phyloP scores from a whole-genome alignment of 495 filamentous ascomycete genomes.

The Acidiella bohemica region DNA sequence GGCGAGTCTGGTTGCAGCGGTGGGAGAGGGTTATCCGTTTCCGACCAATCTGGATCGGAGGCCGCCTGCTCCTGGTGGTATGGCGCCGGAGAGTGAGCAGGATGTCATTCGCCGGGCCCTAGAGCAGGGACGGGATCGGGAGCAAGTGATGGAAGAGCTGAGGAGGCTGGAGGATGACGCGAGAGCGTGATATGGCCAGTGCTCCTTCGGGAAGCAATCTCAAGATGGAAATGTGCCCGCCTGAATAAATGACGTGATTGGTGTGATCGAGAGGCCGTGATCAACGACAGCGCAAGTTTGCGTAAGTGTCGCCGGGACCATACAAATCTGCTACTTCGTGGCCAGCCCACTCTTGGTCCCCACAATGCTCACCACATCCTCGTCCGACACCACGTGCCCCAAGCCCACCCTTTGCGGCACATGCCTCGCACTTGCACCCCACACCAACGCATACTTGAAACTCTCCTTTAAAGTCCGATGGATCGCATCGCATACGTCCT shows the following conservation, averaged over 20 bases:
- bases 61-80: slow-evolving; percentile 36
- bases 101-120: slow-evolving; percentile 35
- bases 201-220: no score
- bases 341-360: slow-evolving; percentile 19
- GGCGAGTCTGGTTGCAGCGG: slow-evolving; percentile 32
- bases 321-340: slow-evolving; percentile 3
- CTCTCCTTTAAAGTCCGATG: slow-evolving; percentile 93
- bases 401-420: slow-evolving; percentile 88
- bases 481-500: slow-evolving; percentile 94
- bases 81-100: slow-evolving; percentile 44
- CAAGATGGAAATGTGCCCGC: no score
- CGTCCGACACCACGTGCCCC: slow-evolving; percentile 74
- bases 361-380: slow-evolving; percentile 95
- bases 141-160: no score
- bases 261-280: no score
- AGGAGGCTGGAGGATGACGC: no score
- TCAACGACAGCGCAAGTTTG: no score
- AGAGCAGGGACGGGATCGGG: slow-evolving; percentile 32
- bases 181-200: no score
- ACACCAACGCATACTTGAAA: slow-evolving; percentile 97
- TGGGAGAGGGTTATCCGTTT: slow-evolving; percentile 45
- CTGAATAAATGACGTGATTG: no score
- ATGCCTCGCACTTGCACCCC: slow-evolving; percentile 92
- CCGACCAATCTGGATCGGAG: slow-evolving; percentile 42
- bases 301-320: no score